phyloP scores from a whole-genome alignment of 2,329 filamentous ascomycete genomes.

The Alternaria consortialis region DNA sequence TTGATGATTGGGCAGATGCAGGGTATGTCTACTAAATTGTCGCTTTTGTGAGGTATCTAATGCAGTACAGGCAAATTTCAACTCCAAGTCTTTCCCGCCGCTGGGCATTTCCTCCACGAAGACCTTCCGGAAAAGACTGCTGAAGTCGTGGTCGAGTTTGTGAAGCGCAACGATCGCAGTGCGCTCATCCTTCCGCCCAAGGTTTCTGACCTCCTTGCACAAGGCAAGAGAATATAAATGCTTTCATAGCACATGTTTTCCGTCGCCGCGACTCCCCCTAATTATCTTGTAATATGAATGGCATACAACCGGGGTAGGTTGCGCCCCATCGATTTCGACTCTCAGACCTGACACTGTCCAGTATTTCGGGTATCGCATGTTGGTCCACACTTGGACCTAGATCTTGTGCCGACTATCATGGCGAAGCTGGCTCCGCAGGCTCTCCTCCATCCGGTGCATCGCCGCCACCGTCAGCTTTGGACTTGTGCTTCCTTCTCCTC shows the following conservation, averaged over 20 bases:
- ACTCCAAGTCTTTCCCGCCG: constrained; percentile 90
- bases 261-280: background rate
- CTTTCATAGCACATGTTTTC: background rate
- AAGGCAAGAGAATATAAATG: constrained; percentile 59
- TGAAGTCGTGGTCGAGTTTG: constrained; percentile 85
- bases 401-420: constrained; percentile 25
- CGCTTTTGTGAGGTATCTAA: constrained; percentile 29
- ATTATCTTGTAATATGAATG: background rate
- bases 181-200: constrained; percentile 89
- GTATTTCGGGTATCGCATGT: constrained; percentile 21
- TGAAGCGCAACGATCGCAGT: constrained; percentile 86
- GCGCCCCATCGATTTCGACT: background rate
- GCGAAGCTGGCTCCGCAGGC: constrained; percentile 26
- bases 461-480: constrained; percentile 38
- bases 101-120: constrained; percentile 96
- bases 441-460: constrained; percentile 26
- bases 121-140: constrained; percentile 93
- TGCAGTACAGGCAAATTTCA: constrained; percentile 81
- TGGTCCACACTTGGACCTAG: background rate
- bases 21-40: constrained; percentile 62
- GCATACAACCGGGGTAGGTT: constrained; percentile 2
- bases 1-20: constrained; percentile 98
- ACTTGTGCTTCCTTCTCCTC: constrained; percentile 53
- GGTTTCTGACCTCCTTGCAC: constrained; percentile 65
- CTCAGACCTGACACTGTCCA: constrained; percentile 2